Evolutionary conservation across 805 yeast genomes (phyloP), one percentile per base, ranked within the genome.

Genomic region (Candida bentonensis): DNA sequence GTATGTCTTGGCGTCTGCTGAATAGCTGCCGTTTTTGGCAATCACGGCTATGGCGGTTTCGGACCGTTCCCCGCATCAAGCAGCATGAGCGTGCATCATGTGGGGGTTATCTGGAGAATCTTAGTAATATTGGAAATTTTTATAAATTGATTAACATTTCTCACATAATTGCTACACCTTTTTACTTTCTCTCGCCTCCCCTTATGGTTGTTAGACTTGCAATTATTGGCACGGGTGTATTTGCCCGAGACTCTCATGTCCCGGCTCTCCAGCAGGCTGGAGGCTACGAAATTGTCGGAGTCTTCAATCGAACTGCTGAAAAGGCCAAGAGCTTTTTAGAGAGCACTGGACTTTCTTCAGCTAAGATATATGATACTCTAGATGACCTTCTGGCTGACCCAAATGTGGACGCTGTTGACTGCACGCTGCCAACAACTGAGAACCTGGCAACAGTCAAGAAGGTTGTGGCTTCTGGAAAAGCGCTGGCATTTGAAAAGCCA

Each of bases 401-500:
- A n/a, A 61, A 72, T 0, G 74, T 87, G 39, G 92, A 83, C 48
- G 72, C 79, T 23, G 72, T 89, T 23, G 96, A 89, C 58, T 94
- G 86, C 2, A 69, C 88, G 49, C 71, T 88, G 44, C 97, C 97
- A 15, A 95, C 79, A 1, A 89, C 85, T 60, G 73, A 63, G 67
- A 89, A 86, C 60, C 66, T 77, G 40, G 76, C 68, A 33, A 78
- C 78, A 2, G 80, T 87, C 26, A 69, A 76, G 55, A 69, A 73
- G 51, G 94, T 94, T 1, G 67, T 85, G 44, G 70, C 73, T 41
- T 72, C 82, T 53, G 75, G 77, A 42, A 89, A 88, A 65, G 92
- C 95, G 47, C 69, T 88, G 40, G 69, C 76, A 28, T 62, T 89
- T 55, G 97, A 89, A 61, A 89, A 89, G 65, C 97, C 97, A 51